Conservation (phyloP, 2,329 filamentous ascomycete species). For the Dothistroma septosporum region DNA sequence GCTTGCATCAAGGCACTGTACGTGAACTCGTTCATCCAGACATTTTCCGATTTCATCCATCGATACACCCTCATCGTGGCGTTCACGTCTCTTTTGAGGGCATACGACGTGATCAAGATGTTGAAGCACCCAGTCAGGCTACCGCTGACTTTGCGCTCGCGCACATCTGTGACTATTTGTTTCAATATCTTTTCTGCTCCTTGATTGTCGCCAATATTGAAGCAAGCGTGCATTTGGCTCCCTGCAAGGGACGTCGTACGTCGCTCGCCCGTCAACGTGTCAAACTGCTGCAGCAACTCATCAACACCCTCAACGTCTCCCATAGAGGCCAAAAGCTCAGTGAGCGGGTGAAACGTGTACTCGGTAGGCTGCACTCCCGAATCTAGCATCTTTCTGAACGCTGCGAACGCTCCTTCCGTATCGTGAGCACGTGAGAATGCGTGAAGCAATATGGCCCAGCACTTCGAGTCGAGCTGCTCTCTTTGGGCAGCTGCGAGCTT, state of each 20-base stretch:
- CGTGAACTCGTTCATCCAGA: slow-evolving; percentile 54
- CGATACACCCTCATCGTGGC: slow-evolving; percentile 52
- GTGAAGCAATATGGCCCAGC: slow-evolving; percentile 75
- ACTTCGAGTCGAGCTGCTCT: slow-evolving; percentile 51
- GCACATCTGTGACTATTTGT: slow-evolving; percentile 44
- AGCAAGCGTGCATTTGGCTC: slow-evolving; percentile 61
- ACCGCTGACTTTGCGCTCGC: slow-evolving; percentile 46
- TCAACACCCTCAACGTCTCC: slow-evolving; percentile 70
- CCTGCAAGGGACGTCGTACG: slow-evolving; percentile 58
- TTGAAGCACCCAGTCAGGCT: slow-evolving; percentile 71
- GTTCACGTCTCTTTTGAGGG: slow-evolving; percentile 56
- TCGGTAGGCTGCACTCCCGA: slow-evolving; percentile 51
- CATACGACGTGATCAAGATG: slow-evolving; percentile 65
- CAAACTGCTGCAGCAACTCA: slow-evolving; percentile 58
- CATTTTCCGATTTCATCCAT: slow-evolving; percentile 50
- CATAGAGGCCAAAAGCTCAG: slow-evolving; percentile 64
- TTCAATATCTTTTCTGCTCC: slow-evolving; percentile 51
- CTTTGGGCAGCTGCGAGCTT: slow-evolving; percentile 25
- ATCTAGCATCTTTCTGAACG: slow-evolving; percentile 58
- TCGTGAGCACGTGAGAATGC: slow-evolving; percentile 64
- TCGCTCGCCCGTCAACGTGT: slow-evolving; percentile 51
- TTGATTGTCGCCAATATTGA: slow-evolving; percentile 45
- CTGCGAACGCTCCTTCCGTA: slow-evolving; percentile 59
- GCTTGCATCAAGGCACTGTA: slow-evolving; percentile 60
- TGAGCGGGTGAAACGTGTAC: slow-evolving; percentile 67